These are phyloP conservation scores for Daedaleopsis nitida DNA, from an alignment of 768 basidiomycete genomes.

Conservation along the genomic window DNA sequence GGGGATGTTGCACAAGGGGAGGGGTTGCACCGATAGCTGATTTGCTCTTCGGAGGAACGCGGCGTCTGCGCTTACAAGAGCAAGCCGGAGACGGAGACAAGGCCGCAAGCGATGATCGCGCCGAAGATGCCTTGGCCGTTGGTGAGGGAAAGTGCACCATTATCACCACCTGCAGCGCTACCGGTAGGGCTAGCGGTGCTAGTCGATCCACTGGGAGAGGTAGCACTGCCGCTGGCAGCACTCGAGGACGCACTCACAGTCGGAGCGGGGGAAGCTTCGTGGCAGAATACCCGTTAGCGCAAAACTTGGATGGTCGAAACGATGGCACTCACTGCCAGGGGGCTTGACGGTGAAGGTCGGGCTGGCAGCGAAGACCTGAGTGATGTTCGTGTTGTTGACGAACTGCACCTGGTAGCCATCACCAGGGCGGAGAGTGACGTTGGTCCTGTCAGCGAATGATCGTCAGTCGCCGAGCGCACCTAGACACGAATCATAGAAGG, in stretches of 20 bases:
- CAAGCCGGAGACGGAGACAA: slow-evolving; percentile 25
- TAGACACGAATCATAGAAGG: no score
- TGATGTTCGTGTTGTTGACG: slow-evolving; percentile 34
- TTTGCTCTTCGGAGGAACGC: neutral
- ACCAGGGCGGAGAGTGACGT: slow-evolving; percentile 36
- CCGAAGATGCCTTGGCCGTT: slow-evolving; percentile 19
- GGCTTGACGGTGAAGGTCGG: slow-evolving; percentile 37
- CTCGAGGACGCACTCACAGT: slow-evolving; percentile 17
- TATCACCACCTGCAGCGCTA: neutral
- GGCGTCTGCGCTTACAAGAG: slow-evolving; percentile 14
- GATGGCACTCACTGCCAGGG: slow-evolving; percentile 36
- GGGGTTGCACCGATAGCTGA: neutral
- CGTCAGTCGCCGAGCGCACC: neutral
- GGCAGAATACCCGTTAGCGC: neutral
- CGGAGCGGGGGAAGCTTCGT: slow-evolving; percentile 21
- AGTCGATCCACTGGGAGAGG: slow-evolving; percentile 14
- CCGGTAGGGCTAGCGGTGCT: slow-evolving; percentile 4
- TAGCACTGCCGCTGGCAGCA: slow-evolving; percentile 17
- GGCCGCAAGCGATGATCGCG: slow-evolving; percentile 24
- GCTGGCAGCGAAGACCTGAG: slow-evolving; percentile 36
- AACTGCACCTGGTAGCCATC: slow-evolving; percentile 38
- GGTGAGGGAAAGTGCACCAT: slow-evolving; percentile 10
- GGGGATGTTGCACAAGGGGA: slow-evolving; percentile 14
- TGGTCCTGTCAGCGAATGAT: slow-evolving; percentile 27
- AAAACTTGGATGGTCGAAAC: neutral